Evolutionary conservation across 2,329 filamentous ascomycete genomes (phyloP), one percentile per base, ranked within the genome.

Genomic region (Trichoderma brevicompactum): DNA sequence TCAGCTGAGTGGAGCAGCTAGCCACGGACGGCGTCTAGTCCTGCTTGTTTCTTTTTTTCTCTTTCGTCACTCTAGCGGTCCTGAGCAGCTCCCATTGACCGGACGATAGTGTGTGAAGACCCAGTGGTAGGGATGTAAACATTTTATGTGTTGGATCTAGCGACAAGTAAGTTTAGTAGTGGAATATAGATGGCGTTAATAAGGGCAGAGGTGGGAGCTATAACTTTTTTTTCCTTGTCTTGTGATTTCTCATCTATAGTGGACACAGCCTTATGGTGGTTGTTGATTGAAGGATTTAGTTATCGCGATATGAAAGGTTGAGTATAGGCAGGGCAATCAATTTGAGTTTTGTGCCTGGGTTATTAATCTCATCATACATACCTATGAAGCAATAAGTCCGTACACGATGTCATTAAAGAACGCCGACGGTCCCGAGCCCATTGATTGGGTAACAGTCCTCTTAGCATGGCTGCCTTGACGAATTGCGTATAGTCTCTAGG

Each of bases 301-400:
- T 23, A 15, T 41, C 19, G 28, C 13, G 3, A 38, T 28, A 28
- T 55, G 34, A 6, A 5, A 34, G 12, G 7, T 17, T 40, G 56
- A 41, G n/a, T 23, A 19, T 49, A 13, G 23, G 15, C 34, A 41
- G 46, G 56, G 56, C 34, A 38, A 19, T 41, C n/a, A 44, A 43
- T 53, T 62, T 62, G 59, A 62, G 38, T 62, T 56, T 56, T 15
- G 48, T 62, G 59, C 48, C 46, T 49, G 58, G 43, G 19, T 12
- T 34, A 12, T 40, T 10, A 34, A 41, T 32, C 19, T 50, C 15
- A 8, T 28, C 44, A 60, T 44, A 41, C 38, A 40, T 38, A 38
- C 36, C 56, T 41, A 50, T 13, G 23, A 28, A 28, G 23, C 23
- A 28, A 28, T 28, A 3, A 28, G 23, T 28, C 23, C 23, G 23